Conservation (phyloP, 768 basidiomycete species). For the Tricholoma flavovirens region DNA sequence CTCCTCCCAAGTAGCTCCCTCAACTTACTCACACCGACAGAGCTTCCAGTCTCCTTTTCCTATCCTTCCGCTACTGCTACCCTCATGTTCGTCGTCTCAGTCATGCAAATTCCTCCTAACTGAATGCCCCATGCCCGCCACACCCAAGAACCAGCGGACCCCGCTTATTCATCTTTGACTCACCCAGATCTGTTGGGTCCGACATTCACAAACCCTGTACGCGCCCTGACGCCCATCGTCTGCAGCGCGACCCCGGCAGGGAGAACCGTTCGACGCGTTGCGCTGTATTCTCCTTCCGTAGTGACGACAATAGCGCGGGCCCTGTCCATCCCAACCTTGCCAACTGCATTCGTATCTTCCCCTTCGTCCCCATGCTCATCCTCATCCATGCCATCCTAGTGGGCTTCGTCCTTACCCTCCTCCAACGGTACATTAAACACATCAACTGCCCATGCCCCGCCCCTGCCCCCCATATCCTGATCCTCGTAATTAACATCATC, state of each 20-base stretch:
- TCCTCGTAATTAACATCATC: slow-evolving; percentile 51
- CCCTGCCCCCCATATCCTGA: not conserved
- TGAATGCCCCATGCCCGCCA: slow-evolving; percentile 9
- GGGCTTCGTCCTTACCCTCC: slow-evolving; percentile 9
- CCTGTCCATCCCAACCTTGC: no score
- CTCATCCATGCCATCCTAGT: slow-evolving; percentile 4
- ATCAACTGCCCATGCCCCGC: slow-evolving; percentile 1
- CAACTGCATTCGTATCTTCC: no score
- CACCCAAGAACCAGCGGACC: slow-evolving; percentile 63
- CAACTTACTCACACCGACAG: slow-evolving; percentile 49
- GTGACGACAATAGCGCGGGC: slow-evolving; percentile 15
- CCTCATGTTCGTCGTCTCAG: slow-evolving; percentile 24
- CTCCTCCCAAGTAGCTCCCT: slow-evolving; percentile 49
- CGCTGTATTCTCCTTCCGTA: slow-evolving; percentile 53
- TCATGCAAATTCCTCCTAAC: slow-evolving; percentile 4
- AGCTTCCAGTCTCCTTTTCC: slow-evolving; percentile 28
- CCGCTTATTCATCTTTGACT: slow-evolving; percentile 37
- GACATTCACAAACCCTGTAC: slow-evolving; percentile 25
- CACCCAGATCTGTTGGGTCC: not conserved
- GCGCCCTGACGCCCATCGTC: slow-evolving; percentile 62
- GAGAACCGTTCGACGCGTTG: slow-evolving; percentile 67
- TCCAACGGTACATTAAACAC: slow-evolving; percentile 12
- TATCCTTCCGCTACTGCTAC: slow-evolving; percentile 12
- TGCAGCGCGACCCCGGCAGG: slow-evolving; percentile 51
- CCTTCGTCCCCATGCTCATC: slow-evolving; percentile 1